phyloP scores from a whole-genome alignment of 2,329 filamentous ascomycete species.

The Aspergillus tamarii region DNA sequence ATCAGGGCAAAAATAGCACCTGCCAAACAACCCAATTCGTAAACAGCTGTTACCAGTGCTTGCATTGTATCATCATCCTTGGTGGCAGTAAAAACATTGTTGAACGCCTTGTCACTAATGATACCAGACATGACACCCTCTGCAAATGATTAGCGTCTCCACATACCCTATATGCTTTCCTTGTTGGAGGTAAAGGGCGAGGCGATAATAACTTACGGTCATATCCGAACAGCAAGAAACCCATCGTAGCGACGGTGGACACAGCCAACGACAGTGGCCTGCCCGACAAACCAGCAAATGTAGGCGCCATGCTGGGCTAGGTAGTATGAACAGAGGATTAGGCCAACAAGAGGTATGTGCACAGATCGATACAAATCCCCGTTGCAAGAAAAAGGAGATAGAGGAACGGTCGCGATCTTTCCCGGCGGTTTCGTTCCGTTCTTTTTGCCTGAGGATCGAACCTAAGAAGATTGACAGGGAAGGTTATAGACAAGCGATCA shows the following conservation, averaged over 20 bases:
- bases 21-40: slow-evolving; percentile 39
- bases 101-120: slow-evolving; percentile 37
- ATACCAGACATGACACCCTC: slow-evolving; percentile 47
- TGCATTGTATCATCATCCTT: slow-evolving; percentile 44
- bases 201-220: slow-evolving; percentile 46
- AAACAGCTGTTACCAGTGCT: slow-evolving; percentile 37
- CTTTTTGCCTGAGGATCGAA: slow-evolving; percentile 2
- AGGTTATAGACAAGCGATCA: slow-evolving; percentile 17
- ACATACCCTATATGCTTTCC: not conserved
- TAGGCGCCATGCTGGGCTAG: slow-evolving; percentile 52
- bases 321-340: not conserved
- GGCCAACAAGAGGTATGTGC: slow-evolving; percentile 2
- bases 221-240: slow-evolving; percentile 64
- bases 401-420: not conserved
- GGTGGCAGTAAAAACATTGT: slow-evolving; percentile 38
- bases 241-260: slow-evolving; percentile 66
- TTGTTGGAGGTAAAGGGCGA: not conserved
- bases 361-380: not conserved
- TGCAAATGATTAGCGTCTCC: slow-evolving; percentile 13
- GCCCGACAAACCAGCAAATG: slow-evolving; percentile 63
- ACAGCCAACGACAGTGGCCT: slow-evolving; percentile 59
- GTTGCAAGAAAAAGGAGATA: not conserved
- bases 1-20: slow-evolving; percentile 43
- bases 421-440: slow-evolving; percentile 1
- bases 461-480: slow-evolving; percentile 15